Base-by-base conservation (phyloP, 371 early-diverging fungal genomes). In the Zychaea mexicana region DNA sequence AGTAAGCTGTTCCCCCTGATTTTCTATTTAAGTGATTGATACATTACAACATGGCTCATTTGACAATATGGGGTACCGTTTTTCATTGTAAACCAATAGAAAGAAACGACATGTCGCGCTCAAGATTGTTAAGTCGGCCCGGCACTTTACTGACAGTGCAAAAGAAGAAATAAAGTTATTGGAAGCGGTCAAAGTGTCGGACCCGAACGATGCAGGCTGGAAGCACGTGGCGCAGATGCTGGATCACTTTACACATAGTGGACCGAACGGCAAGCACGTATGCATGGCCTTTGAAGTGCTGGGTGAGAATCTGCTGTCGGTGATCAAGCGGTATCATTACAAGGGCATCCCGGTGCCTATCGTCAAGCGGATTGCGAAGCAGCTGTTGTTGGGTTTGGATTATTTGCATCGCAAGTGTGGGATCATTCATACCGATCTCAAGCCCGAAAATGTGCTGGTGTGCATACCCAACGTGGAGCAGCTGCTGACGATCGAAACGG, bases 371-470 rank as follows among this genome's bases (percentile, higher is more conserved):
- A 92, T 97, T 39, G 73, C 92, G 3, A 85, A 90, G 60, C 98
- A 98, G 70, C 87, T 96, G 0, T 74, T 97, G 31, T 82, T 90
- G 78, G 97, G 95, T 4, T 76, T 98, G 60, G 97, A 96, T 62
- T 98, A 95, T 68, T 81, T 98, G 64, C 98, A 98, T 73, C 73
- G 90, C n/a, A 92, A 94, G 61, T 97, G 98, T 81, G 91, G 91
- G n/a, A 96, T 99, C 71, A 95, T 98, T 49, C 99, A 99, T 81
- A 97, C 99, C 0, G 99, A 99, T 73, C 70, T 99, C 42, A 99
- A 99, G 72, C 99, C 98, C 0, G 99, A 96, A 71, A 96, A 96
- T 72, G 94, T 96, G 7, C 79, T 96, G 36, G 92, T 96, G 8
- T 94, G 93, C 64, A 89, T 95, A 33, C 93, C 94, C 45, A 84